Evolutionary conservation across 2,329 filamentous ascomycete species (phyloP).

Genomic region (Hymenoscyphus occultus): DNA sequence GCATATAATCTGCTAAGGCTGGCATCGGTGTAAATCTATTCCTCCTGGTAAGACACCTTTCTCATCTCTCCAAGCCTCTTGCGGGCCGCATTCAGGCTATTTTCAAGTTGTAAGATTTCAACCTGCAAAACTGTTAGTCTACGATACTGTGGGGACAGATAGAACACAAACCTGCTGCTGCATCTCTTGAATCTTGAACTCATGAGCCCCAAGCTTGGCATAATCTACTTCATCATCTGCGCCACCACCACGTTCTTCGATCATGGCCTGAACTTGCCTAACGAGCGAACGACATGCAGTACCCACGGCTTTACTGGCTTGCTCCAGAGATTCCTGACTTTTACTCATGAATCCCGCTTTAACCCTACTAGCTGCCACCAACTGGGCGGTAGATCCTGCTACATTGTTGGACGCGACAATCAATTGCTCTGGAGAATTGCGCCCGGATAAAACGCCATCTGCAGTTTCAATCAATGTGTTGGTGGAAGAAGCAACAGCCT

Average conservation of each 20-base stretch:
- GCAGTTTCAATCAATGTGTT: constrained; percentile 98
- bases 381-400: constrained; percentile 90
- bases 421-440: constrained; percentile 92
- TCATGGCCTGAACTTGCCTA: constrained; percentile 90
- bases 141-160: constrained; percentile 9
- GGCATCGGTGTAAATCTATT: neutral
- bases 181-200: constrained; percentile 99
- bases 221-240: constrained; percentile 89
- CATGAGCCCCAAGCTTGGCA: constrained; percentile 79
- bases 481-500: constrained; percentile 89
- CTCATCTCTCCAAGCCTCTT: constrained; percentile 93
- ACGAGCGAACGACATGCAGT: constrained; percentile 84
- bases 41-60: constrained; percentile 38
- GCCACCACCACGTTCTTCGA: constrained; percentile 78
- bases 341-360: constrained; percentile 99
- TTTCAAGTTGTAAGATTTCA: constrained; percentile 95
- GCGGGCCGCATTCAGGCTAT: constrained; percentile 73
- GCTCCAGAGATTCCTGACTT: constrained; percentile 87
- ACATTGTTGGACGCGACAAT: constrained; percentile 98
- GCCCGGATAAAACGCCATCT: constrained; percentile 86
- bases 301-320: constrained; percentile 89
- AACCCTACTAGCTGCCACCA: constrained; percentile 91
- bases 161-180: constrained; percentile 82
- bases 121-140: constrained; percentile 56
- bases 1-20: neutral